phyloP scores from a whole-genome alignment of 345 rosid genomes.

The Litchi chinensis region DNA sequence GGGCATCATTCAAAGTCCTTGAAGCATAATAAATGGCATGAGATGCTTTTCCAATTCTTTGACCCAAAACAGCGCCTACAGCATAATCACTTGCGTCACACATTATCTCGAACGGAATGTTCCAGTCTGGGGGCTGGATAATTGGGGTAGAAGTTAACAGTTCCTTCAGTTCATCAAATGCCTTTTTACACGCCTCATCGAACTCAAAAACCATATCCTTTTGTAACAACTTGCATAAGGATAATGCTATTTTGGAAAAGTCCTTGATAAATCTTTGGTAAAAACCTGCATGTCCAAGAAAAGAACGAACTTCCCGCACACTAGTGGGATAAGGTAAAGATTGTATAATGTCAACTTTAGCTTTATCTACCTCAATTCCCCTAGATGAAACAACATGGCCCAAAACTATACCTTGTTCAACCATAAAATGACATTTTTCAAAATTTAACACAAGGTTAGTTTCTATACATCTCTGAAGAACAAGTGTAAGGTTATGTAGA shows the following conservation, averaged over 20 bases:
- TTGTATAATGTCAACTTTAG: background rate
- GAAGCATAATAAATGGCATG: background rate
- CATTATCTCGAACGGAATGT: too few relatives aligned
- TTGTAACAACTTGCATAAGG: too few relatives aligned
- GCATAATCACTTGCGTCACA: too few relatives aligned
- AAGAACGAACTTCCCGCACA: background rate
- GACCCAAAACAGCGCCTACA: too few relatives aligned
- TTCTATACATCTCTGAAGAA: background rate
- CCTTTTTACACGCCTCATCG: too few relatives aligned
- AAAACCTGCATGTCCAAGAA: background rate
- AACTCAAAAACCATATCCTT: too few relatives aligned
- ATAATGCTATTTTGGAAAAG: background rate
- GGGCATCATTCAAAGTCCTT: too few relatives aligned
- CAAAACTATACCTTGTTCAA: background rate
- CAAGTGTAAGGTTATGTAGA: background rate
- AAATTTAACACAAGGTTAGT: conserved; percentile 3
- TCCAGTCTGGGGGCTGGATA: too few relatives aligned
- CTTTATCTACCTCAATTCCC: conserved; percentile 1
- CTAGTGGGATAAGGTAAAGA: background rate
- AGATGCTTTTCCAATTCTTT: too few relatives aligned
- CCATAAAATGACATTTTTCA: background rate
- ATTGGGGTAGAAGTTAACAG: too few relatives aligned
- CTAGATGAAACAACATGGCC: background rate
- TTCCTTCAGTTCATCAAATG: too few relatives aligned
- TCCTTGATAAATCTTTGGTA: background rate